Evolutionary conservation across 805 yeast genomes (phyloP).

Genomic region (Starmerella cellae): DNA sequence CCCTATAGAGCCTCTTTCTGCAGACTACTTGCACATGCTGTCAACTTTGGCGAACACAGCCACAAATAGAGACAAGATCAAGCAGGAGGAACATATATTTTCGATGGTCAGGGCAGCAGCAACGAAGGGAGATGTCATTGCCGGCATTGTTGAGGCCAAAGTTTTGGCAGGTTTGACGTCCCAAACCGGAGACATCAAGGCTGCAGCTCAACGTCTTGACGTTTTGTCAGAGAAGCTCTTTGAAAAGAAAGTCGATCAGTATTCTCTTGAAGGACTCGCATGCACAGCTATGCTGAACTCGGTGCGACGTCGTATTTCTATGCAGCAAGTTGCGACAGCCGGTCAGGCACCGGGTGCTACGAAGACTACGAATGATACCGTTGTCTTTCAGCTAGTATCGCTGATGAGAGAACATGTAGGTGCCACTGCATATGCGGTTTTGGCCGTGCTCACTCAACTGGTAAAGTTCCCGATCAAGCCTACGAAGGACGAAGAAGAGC

Average conservation of each 20-base stretch:
- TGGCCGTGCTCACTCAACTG: conserved; percentile 25
- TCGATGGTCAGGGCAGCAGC: conserved; percentile 18
- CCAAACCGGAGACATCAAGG: conserved; percentile 14
- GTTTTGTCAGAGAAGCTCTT: conserved; percentile 23
- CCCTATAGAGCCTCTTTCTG: background rate
- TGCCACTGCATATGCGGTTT: conserved; percentile 25
- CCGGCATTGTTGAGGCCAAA: conserved; percentile 28
- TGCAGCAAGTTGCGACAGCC: background rate
- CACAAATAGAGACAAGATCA: conserved; percentile 22
- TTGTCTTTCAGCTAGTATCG: conserved; percentile 15
- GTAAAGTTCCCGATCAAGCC: conserved; percentile 26
- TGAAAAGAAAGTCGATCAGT: conserved; percentile 7
- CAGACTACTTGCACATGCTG: conserved; percentile 24
- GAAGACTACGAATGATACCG: background rate
- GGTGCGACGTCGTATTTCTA: conserved; percentile 23
- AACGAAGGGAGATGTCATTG: conserved; percentile 21
- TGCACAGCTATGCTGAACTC: conserved; percentile 25
- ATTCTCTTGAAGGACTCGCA: conserved; percentile 30
- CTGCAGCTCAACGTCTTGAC: conserved; percentile 19
- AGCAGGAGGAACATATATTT: conserved; percentile 8
- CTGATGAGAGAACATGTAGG: conserved; percentile 10
- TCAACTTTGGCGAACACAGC: conserved; percentile 27
- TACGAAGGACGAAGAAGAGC: conserved; percentile 21
- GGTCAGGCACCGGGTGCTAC: background rate
- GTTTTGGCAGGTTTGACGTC: conserved; percentile 22